Evolutionary conservation across 148 eudicot species (phyloP), one percentile per base, ranked within the genome.

Genomic region (Rhododendron kiyosumense): DNA sequence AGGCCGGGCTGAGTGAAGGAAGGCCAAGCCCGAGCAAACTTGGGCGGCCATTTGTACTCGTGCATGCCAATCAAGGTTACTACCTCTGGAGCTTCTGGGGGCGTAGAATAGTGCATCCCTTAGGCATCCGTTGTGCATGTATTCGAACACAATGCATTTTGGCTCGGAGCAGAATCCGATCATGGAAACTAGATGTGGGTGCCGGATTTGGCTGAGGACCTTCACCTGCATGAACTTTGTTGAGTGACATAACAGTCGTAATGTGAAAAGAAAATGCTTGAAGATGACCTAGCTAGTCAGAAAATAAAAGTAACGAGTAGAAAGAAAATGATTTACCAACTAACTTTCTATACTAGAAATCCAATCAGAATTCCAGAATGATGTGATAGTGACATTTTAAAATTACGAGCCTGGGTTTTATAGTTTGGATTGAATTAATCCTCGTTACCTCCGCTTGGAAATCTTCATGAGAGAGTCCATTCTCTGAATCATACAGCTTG

Each of bases 81-180:
- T 90, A 12, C 88, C 79, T 45, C 87, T 88, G 34, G 81, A 51
- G 87, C 84, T 75, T 65, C 86, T 81, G 38, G 14, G 74, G 46
- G 10, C 45, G 15, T 93, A 88, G 85, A 92, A 94, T 26, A 95
- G 48, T 81, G 86, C 88, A 87, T 95, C 93, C 78, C 93, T 87
- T 54, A 95, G 83, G 91, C 94, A 89, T 63, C 96, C 94, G 36
- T 93, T 93, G 83, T 91, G 94, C 94, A 92, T 90, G 88, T 92
- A 93, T 83, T 95, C 97, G 4, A 91, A 95, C 22, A 93, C 92
- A 10, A 95, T 85, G 88, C 96, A 95, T 79, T 83, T 90, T 81
- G 90, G 92, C 57, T 93, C 92, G 0, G 90, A 78, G 91, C 98
- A 94, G 88, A 91, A 93, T 73, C 98, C 98, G 1, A 93, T 86